Evolutionary conservation across 768 basidiomycete genomes (phyloP), one percentile per base, ranked within the genome.

Genomic region (Lactifluus rugatus): DNA sequence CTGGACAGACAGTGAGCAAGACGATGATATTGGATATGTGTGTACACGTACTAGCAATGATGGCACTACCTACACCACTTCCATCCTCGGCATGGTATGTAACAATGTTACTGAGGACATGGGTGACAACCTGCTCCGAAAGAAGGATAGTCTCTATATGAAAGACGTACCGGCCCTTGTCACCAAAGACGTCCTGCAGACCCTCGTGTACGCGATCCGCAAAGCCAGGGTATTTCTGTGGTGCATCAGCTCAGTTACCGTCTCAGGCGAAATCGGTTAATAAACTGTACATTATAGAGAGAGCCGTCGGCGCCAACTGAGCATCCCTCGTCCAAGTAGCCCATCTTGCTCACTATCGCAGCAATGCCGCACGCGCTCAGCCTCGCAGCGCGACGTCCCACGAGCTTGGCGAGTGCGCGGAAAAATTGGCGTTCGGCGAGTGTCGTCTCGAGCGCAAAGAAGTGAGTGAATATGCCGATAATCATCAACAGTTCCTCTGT

Each of bases 401-500:
- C 89, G 52, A 96, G 78, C 66, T 86, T 86, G 1, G 95, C 91
- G 37, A 98, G 82, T 2, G 90, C 86, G 51, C 90, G 84, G 87
- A 99, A 95, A 78, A 99, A 98, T 68, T 95, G 89, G 25, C 95
- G 87, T 72, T 99, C 95, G 7, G 92, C 91, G 28, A 94, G 78
- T 1, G 95, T 98, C 25, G 96, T 97, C 74, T 97, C 94, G 44
- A 98, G 76, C 39, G 89, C 89, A 69, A 93, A 98, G 78, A 97
- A 97, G 76, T 98, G 91, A 7, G 87, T 83, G 75, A 99, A 97
- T 66, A 99, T 92, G 48, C 95, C 95, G 67, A 96, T 91, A 69
- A 93, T 83, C 83, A 95, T 96, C 50, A 98, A 80, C 47, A 95
- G 82, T 66, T 99, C 95, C 67, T 98, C 95, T 28, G 95, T 99